Evolutionary conservation across 306 rosid genomes (phyloP), one percentile per base, ranked within the genome.

Genomic region (Sesbania bispinosa): DNA sequence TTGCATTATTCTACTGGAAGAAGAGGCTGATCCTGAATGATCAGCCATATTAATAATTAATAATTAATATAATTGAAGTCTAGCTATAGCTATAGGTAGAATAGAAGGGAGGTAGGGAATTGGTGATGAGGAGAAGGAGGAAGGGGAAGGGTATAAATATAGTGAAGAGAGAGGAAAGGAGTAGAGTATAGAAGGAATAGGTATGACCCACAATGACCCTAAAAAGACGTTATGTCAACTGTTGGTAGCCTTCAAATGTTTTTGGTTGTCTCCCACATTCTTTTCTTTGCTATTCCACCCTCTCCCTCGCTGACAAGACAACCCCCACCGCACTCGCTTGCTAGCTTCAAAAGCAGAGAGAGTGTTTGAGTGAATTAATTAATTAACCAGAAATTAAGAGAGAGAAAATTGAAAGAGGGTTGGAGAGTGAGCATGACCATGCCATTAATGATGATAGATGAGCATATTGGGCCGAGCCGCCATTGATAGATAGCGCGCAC

Each of bases 251-350:
- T 86, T 89, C 75, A 60, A 47, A 77, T 84, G 96, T 81, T 86
- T 87, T 70, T 74, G 83, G 38, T 78, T 88, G 96, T 89, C 96
- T 84, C 91, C 96, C 95, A 92, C 90, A 82, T 79, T 80, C 87
- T 75, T 72, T 74, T 45, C 81, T 64, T 63, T 45, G 8, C 69
- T 66, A 54, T 60, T 82, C 80, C 79, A 39, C 71, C 74, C 74
- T 47, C 55, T 43, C n/a, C n/a, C n/a, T n/a, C n/a, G n/a, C n/a
- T n/a, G n/a, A n/a, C n/a, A n/a, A n/a, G n/a, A n/a, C n/a, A 80
- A 62, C 73, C 74, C 70, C 30, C 72, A 83, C 66, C 83, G 71
- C 78, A 70, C 71, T 82, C 46, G 27, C n/a, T n/a, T n/a, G n/a
- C n/a, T n/a, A n/a, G n/a, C n/a, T n/a, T n/a, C n/a, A n/a, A n/a